phyloP scores from a whole-genome alignment of 2,329 filamentous ascomycete species.

The Capronia americana region DNA sequence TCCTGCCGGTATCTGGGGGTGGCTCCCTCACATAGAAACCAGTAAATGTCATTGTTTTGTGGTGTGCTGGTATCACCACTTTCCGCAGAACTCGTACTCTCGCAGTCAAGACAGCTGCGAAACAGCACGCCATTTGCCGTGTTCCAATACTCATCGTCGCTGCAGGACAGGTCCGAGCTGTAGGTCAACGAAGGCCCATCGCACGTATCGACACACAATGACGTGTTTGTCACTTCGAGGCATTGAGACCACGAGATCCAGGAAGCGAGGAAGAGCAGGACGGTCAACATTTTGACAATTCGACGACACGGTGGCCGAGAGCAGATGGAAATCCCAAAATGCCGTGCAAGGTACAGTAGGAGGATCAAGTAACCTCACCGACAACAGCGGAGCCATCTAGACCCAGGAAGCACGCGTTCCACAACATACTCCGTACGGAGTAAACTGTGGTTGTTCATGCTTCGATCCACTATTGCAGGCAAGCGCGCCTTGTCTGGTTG shows the following conservation, averaged over 20 bases:
- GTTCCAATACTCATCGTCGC: constrained; percentile 21
- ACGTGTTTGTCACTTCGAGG: constrained; percentile 25
- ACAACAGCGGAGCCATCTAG: neutral
- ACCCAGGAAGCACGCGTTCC: neutral
- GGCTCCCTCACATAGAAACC: neutral
- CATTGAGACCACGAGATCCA: neutral
- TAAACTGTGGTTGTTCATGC: no score
- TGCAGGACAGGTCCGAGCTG: constrained; percentile 14
- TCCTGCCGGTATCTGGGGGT: neutral
- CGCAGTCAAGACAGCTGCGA: constrained; percentile 18
- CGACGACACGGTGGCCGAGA: neutral
- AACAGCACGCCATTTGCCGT: constrained; percentile 14
- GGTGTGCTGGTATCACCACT: constrained; percentile 16
- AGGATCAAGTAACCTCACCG: neutral
- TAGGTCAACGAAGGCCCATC: constrained; percentile 12
- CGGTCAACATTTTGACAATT: neutral
- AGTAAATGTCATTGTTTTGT: constrained; percentile 22
- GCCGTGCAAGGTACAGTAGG: neutral
- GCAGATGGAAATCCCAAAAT: neutral
- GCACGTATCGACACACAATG: constrained; percentile 11
- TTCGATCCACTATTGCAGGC: neutral
- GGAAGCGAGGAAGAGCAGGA: neutral
- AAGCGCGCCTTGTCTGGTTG: neutral
- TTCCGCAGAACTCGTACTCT: constrained; percentile 20
- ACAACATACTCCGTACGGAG: no score